Evolutionary conservation across 2,329 filamentous ascomycete species (phyloP), one percentile per base, ranked within the genome.

Genomic region (Huntiella omanensis): DNA sequence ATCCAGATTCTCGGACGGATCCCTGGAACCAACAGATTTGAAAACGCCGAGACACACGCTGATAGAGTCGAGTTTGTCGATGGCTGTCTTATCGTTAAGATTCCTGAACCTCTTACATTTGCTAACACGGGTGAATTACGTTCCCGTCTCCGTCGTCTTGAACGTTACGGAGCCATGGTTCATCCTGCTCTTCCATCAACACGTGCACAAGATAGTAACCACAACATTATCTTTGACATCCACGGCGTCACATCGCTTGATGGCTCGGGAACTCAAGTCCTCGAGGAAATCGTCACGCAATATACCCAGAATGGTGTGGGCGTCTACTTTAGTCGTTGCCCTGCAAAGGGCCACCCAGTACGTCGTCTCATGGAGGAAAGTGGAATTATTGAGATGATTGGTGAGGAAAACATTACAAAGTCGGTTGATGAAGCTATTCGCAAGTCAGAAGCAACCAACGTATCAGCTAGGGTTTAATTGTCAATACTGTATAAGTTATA

Each of bases 171-270:
- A n/a, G 88, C 85, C 0, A 68, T 73, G 45, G 85, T 83, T 0
- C 91, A 96, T 55, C 91, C 91, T 0, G 87, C 87, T 0, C 68
- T 95, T 13, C 91, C 91, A 1, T 73, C 83, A 2, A 69, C 93
- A 11, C 73, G 87, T 4, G 67, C 71, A 19, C 72, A 77, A n/a
- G 80, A 88, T 50, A 78, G 83, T 55, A 95, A 95, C 59, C 75
- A 77, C 54, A 95, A 94, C 57, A 70, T 98, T 60, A 86, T 98
- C 51, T 96, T 98, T 56, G 91, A 98, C 58, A 86, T 96, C 5
- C 88, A 96, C 54, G 91, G 91, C n/a, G 91, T 98, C 3, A 94
- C 87, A 0, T 82, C 81, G 22, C 77, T 98, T 55, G 91, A 98
- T 58, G 91, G 86, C 4, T 93, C 86, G 0, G 91, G 88, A 1